Evolutionary conservation across 164 flowering plant species (phyloP).

Genomic region (Piper longum): DNA sequence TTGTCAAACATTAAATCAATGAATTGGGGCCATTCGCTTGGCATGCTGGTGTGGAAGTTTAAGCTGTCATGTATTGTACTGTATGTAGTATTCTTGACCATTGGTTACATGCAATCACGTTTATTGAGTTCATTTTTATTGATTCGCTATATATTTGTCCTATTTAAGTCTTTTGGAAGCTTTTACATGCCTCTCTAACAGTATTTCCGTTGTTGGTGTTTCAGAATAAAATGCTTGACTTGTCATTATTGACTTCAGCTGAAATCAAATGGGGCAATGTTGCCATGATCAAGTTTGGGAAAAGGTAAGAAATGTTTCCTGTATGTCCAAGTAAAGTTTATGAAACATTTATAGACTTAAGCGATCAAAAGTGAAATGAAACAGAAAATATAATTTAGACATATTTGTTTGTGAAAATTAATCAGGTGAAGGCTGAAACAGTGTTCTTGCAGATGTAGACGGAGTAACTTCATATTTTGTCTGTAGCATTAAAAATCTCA

Average conservation of each 20-base stretch:
- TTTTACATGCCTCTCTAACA: conserved; percentile 1
- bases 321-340: background rate
- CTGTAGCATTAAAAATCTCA: background rate
- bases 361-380: background rate
- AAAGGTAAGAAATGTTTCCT: conserved; percentile 31
- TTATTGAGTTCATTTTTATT: too few species aligned
- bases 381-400: background rate
- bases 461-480: too few species aligned
- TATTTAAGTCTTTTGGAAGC: background rate
- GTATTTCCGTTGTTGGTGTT: background rate
- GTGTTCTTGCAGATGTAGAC: background rate
- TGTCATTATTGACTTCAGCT: conserved; percentile 42
- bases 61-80: too few species aligned
- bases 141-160: too few species aligned
- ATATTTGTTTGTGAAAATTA: background rate
- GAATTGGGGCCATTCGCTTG: too few species aligned
- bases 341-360: background rate
- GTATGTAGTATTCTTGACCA: too few species aligned
- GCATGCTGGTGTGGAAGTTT: too few species aligned
- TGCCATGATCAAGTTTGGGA: conserved; percentile 96
- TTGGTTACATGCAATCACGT: too few species aligned
- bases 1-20: background rate
- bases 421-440: background rate
- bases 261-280: conserved; percentile 78
- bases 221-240: conserved; percentile 65